Base-by-base conservation (phyloP, 176 grass and related monocot genomes). In the Leersia perrieri region DNA sequence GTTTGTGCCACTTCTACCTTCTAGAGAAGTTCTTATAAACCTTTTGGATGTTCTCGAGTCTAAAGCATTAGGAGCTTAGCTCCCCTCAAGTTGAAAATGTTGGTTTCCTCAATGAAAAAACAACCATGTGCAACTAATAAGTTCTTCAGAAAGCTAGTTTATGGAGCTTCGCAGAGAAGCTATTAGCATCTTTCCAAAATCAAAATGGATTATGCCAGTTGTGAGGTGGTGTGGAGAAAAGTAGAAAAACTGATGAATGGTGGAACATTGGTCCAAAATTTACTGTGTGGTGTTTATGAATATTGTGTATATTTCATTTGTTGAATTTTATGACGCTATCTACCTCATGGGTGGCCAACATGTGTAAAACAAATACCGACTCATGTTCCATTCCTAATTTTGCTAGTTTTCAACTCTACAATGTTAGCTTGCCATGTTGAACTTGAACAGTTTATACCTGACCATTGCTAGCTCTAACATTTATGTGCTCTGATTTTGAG, bases 401-500 rank as follows among this genome's bases (percentile, higher is more conserved):
- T 85, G 18, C 63, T 73, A 72, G 45, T 72, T 27, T 34, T 72
- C 29, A 9, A 36, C 29, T 26, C 28, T 70, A 34, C 7, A 84
- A 30, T 70, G 26, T 11, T 20, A 33, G 7, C 33, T 38, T 26
- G 16, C 41, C 1, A 16, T 84, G 20, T 63, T 33, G 33, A 77
- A 42, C 44, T 70, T 27, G 33, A 77, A 42, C 44, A 76, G 16
- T 42, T 42, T 77, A 20, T 72, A 68, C 38, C 69, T 67, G 39
- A 5, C 34, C 55, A 20, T 42, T 57, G 63, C 41, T 64, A 76
- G 16, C 66, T 73, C 44, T 89, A 39, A 86, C 45, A 49, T 72
- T 67, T 60, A 45, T 30, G 38, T 70, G 66, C 31, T 75, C 38
- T 78, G 40, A 76, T 63, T 80, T 12, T 65, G 63, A 42, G 27